phyloP scores from a whole-genome alignment of 345 rosid species.

The Moricandia arvensis region DNA sequence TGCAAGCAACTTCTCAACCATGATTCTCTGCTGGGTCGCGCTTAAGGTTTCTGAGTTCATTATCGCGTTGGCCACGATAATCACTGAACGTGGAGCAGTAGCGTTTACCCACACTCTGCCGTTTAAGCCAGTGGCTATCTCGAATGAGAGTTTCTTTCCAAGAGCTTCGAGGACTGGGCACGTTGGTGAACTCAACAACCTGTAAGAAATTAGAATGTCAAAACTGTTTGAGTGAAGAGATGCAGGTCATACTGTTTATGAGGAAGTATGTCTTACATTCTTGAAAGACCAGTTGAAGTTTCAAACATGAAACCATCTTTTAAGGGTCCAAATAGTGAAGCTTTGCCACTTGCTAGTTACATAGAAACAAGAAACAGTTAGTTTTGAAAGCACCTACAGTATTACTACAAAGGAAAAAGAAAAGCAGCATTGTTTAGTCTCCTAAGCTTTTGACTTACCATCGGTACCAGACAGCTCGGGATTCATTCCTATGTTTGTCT shows the following conservation, averaged over 20 bases:
- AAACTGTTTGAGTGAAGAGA: not conserved
- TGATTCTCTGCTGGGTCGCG: slow-evolving; percentile 65
- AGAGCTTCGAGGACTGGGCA: slow-evolving; percentile 80
- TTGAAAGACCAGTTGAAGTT: slow-evolving; percentile 74
- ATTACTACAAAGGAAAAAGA: no score
- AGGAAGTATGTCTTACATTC: slow-evolving; percentile 53
- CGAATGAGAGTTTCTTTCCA: slow-evolving; percentile 73
- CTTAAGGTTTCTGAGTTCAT: slow-evolving; percentile 71
- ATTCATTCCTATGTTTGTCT: slow-evolving; percentile 70
- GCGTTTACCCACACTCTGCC: slow-evolving; percentile 73
- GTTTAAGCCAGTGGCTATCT: slow-evolving; percentile 76
- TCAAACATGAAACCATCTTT: slow-evolving; percentile 83
- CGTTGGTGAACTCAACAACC: slow-evolving; percentile 72
- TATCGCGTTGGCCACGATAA: slow-evolving; percentile 60
- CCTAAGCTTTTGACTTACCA: slow-evolving; percentile 41
- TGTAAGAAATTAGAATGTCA: slow-evolving; percentile 9
- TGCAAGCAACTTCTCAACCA: slow-evolving; percentile 69
- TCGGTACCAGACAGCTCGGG: slow-evolving; percentile 77
- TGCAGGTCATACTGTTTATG: not conserved
- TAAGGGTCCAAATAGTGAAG: slow-evolving; percentile 69
- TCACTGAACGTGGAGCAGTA: slow-evolving; percentile 53
- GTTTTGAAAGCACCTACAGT: not conserved
- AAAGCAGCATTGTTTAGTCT: not conserved
- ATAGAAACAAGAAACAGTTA: not conserved
- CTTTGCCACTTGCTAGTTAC: slow-evolving; percentile 68